A percentile compares a stretch with the other conserved stretches of the same genome.
Conservation (phyloP, 2,329 filamentous ascomycete species). For the Botrytis deweyae region DNA sequence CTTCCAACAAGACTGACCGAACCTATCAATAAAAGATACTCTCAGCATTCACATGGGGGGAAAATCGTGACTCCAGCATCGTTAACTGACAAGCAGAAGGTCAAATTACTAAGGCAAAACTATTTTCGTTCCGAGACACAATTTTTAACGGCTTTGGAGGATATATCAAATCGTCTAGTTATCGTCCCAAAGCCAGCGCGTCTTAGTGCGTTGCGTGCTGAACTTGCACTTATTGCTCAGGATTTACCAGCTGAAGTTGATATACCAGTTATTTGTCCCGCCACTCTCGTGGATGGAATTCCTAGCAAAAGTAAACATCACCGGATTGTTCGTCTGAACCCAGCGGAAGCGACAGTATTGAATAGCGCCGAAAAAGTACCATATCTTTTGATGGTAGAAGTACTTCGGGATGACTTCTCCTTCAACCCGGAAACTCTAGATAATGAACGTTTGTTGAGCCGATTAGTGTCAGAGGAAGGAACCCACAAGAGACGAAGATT, state of each 20-base stretch:
- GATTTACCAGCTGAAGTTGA: conserved; percentile 82
- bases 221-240: conserved; percentile 76
- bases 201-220: conserved; percentile 76
- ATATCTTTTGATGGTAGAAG: conserved; percentile 81
- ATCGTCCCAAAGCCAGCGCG: conserved; percentile 78
- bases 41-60: conserved; percentile 48
- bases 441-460: conserved; percentile 64
- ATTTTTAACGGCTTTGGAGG: conserved; percentile 76
- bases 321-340: conserved; percentile 78
- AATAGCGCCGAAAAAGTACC: conserved; percentile 87
- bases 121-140: conserved; percentile 82
- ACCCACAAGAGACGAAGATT: conserved; percentile 59
- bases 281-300: conserved; percentile 69
- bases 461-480: conserved; percentile 57
- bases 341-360: conserved; percentile 78
- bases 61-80: conserved; percentile 61
- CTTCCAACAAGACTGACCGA: conserved; percentile 49
- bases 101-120: conserved; percentile 72
- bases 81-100: conserved; percentile 64
- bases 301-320: conserved; percentile 76
- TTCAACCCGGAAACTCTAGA: conserved; percentile 74
- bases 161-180: conserved; percentile 81
- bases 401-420: conserved; percentile 77
- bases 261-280: conserved; percentile 78
- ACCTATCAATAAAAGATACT: conserved; percentile 53